phyloP scores from a whole-genome alignment of 2,329 filamentous ascomycete species.

The Albifimbria verrucaria region DNA sequence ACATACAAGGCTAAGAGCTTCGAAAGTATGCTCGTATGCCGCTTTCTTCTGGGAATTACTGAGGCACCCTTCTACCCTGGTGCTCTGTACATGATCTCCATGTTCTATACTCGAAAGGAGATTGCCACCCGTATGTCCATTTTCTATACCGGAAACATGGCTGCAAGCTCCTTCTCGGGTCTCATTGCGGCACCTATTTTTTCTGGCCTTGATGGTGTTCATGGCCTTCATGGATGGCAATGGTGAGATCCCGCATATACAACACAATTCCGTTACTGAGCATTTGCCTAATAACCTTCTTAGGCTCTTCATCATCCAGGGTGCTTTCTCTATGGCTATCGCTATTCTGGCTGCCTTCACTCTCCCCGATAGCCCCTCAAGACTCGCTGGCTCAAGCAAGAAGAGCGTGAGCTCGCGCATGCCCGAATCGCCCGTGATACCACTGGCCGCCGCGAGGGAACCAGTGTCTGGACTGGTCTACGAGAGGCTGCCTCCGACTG shows the following conservation, averaged over 20 bases:
- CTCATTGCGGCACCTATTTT: slow-evolving; percentile 43
- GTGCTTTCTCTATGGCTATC: slow-evolving; percentile 15
- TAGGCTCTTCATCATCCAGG: slow-evolving; percentile 19
- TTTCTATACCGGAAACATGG: slow-evolving; percentile 38
- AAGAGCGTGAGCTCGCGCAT: slow-evolving; percentile 35
- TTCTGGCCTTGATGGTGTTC: slow-evolving; percentile 21
- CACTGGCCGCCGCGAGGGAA: slow-evolving; percentile 22
- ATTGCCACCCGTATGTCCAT: slow-evolving; percentile 40
- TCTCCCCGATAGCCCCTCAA: slow-evolving; percentile 29
- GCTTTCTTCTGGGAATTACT: slow-evolving; percentile 39
- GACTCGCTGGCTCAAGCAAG: slow-evolving; percentile 25
- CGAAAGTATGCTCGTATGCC: slow-evolving; percentile 33
- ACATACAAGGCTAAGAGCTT: slow-evolving; percentile 37
- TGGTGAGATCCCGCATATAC: slow-evolving; percentile 13
- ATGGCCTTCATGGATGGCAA: slow-evolving; percentile 25
- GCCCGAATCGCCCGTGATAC: slow-evolving; percentile 25
- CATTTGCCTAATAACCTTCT: not conserved
- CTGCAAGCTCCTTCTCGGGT: slow-evolving; percentile 36
- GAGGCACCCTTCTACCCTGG: slow-evolving; percentile 38
- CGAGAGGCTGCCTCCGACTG: slow-evolving; percentile 11
- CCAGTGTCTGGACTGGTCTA: slow-evolving; percentile 25
- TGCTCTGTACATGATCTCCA: slow-evolving; percentile 40
- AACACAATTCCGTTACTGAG: not conserved
- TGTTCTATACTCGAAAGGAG: slow-evolving; percentile 53
- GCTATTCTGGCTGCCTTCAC: slow-evolving; percentile 24